These are phyloP conservation scores for Leishmania martiniquensis DNA, from an alignment of 208 protist genomes.

Conservation along the genomic window DNA sequence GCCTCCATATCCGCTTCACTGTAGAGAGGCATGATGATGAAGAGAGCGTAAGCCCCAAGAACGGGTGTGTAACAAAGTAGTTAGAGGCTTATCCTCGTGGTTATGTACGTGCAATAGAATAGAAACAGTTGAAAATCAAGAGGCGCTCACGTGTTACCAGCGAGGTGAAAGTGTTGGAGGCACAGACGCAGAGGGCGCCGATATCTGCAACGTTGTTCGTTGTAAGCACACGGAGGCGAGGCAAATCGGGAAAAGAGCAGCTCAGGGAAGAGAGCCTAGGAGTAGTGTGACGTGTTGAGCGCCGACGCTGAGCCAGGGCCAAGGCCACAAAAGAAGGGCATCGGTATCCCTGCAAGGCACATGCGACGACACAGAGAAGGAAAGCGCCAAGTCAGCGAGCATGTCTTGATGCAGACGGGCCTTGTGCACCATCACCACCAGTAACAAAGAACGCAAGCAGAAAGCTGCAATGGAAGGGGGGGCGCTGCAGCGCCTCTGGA, in stretches of 20 bases:
- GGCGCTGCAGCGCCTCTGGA: too few relatives aligned
- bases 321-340: not conserved
- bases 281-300: not conserved
- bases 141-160: not conserved
- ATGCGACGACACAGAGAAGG: not conserved
- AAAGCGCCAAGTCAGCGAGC: not conserved
- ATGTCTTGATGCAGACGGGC: not conserved
- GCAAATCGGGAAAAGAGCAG: not conserved
- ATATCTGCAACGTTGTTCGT: not conserved
- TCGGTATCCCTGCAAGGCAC: not conserved
- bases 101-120: not conserved
- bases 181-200: not conserved
- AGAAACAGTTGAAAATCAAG: not conserved
- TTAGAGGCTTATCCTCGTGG: not conserved
- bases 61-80: too few relatives aligned
- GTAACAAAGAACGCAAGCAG: too few relatives aligned
- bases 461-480: not conserved
- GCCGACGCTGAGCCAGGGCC: not conserved
- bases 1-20: slow-evolving; percentile 39
- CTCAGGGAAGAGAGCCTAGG: not conserved
- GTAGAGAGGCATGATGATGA: slow-evolving; percentile 23
- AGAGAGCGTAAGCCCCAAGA: slow-evolving; percentile 3
- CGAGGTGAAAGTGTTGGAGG: not conserved
- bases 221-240: not conserved
- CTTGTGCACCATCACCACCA: not conserved